Conservation (phyloP, 352 stramenopile genomes). For the Elongisporangium undulatum region DNA sequence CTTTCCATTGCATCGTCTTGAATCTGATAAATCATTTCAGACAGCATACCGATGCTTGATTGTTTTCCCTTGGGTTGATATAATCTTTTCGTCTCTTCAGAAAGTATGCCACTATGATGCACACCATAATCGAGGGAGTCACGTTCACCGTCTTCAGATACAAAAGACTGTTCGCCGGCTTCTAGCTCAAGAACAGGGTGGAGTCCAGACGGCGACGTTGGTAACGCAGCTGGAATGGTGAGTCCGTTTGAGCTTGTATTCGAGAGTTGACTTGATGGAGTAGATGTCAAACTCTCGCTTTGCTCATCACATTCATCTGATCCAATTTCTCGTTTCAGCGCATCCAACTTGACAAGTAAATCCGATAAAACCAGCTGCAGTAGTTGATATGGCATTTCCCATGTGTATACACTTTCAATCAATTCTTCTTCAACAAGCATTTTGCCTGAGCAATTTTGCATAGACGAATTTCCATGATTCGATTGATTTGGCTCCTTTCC, state of each 20-base stretch:
- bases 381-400: constrained; percentile 82
- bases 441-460: constrained; percentile 27
- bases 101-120: background rate
- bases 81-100: background rate
- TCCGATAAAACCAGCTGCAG: constrained; percentile 75
- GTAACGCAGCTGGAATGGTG: constrained; percentile 17
- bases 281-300: constrained; percentile 33
- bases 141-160: background rate
- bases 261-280: constrained; percentile 48
- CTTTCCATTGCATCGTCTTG: constrained; percentile 75
- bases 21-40: constrained; percentile 86
- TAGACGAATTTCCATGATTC: background rate
- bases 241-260: constrained; percentile 30
- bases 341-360: constrained; percentile 63
- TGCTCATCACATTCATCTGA: constrained; percentile 25
- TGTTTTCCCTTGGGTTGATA: constrained; percentile 17
- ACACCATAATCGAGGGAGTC: background rate
- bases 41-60: constrained; percentile 72
- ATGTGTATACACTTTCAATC: constrained; percentile 87
- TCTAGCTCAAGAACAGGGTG: constrained; percentile 30
- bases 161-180: constrained; percentile 4
- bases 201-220: constrained; percentile 22
- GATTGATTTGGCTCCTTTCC: background rate
- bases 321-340: constrained; percentile 46
- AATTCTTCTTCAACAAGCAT: constrained; percentile 83